A percentile compares a stretch with the other conserved stretches of the same genome.
These are phyloP conservation scores for Candida xiaguanensis DNA, from an alignment of 805 yeast genomes.

Conservation along the genomic window DNA sequence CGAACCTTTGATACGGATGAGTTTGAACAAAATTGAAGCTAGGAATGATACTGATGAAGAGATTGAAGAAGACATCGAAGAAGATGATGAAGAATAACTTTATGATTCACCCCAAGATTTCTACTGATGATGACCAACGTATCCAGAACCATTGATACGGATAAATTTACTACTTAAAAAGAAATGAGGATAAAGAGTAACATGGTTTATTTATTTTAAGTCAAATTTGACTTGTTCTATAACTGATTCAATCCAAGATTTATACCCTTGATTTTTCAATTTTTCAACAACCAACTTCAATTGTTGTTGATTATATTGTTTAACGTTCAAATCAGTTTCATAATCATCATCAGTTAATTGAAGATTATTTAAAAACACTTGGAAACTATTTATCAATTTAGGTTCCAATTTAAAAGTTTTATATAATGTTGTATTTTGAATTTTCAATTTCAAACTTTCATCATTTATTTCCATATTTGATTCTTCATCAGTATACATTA, in stretches of 20 bases:
- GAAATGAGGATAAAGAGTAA: too few species aligned
- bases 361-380: conserved; percentile 12
- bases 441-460: conserved; percentile 34
- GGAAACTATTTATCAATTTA: conserved; percentile 10
- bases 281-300: conserved; percentile 2
- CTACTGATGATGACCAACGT: too few species aligned
- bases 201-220: too few species aligned
- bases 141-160: too few species aligned
- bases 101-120: too few species aligned
- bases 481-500: conserved; percentile 44
- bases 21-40: conserved; percentile 37
- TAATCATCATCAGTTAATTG: conserved; percentile 9
- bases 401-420: conserved; percentile 33
- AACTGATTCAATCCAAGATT: conserved; percentile 19
- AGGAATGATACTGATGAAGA: conserved; percentile 9
- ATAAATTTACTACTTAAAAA: too few species aligned
- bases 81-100: not conserved
- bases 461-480: conserved; percentile 36
- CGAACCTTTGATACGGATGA: conserved; percentile 61
- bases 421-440: conserved; percentile 42
- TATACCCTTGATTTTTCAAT: conserved; percentile 4
- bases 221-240: conserved; percentile 15
- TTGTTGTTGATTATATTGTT: conserved; percentile 5
- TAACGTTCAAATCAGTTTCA: conserved; percentile 9
- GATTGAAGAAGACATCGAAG: conserved; percentile 4